phyloP scores from a whole-genome alignment of 2,329 filamentous ascomycete species.

The Fusarium redolens region DNA sequence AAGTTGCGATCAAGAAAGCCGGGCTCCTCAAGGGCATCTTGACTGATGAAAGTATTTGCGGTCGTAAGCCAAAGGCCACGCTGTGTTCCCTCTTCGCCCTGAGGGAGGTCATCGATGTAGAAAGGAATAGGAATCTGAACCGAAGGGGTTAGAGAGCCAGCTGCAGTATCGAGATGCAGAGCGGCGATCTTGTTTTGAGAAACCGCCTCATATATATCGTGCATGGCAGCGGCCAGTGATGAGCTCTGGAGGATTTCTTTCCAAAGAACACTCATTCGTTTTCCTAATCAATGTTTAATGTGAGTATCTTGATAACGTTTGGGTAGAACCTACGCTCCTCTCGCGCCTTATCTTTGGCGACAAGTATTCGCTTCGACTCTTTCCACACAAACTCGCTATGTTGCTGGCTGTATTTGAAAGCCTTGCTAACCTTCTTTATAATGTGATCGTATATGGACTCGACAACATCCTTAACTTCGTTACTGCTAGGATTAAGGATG shows the following conservation, averaged over 20 bases:
- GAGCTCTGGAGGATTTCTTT: slow-evolving; percentile 77
- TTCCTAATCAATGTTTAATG: slow-evolving; percentile 51
- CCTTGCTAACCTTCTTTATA: slow-evolving; percentile 91
- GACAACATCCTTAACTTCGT: slow-evolving; percentile 80
- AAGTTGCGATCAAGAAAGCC: slow-evolving; percentile 86
- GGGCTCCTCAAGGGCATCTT: slow-evolving; percentile 74
- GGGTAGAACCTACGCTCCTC: slow-evolving; percentile 66
- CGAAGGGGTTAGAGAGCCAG: slow-evolving; percentile 69
- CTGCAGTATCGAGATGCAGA: slow-evolving; percentile 75
- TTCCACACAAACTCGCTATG: slow-evolving; percentile 91
- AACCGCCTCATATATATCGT: slow-evolving; percentile 83
- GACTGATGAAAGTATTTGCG: slow-evolving; percentile 77
- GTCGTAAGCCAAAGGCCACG: slow-evolving; percentile 89
- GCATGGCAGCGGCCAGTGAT: slow-evolving; percentile 83
- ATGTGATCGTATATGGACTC: slow-evolving; percentile 87
- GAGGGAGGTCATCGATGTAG: slow-evolving; percentile 79
- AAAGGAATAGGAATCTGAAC: slow-evolving; percentile 74
- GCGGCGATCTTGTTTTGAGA: slow-evolving; percentile 89
- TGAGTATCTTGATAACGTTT: background rate
- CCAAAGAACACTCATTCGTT: slow-evolving; percentile 76
- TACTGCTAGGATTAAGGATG: slow-evolving; percentile 81
- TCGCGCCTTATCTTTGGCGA: slow-evolving; percentile 83
- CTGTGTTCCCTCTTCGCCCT: slow-evolving; percentile 74
- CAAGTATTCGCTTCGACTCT: slow-evolving; percentile 85
- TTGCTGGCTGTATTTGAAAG: slow-evolving; percentile 91